A percentile compares a stretch with the other conserved stretches of the same genome.
Evolutionary conservation across 2,329 filamentous ascomycete species (phyloP).

Genomic region (Trichophyton verrucosum): DNA sequence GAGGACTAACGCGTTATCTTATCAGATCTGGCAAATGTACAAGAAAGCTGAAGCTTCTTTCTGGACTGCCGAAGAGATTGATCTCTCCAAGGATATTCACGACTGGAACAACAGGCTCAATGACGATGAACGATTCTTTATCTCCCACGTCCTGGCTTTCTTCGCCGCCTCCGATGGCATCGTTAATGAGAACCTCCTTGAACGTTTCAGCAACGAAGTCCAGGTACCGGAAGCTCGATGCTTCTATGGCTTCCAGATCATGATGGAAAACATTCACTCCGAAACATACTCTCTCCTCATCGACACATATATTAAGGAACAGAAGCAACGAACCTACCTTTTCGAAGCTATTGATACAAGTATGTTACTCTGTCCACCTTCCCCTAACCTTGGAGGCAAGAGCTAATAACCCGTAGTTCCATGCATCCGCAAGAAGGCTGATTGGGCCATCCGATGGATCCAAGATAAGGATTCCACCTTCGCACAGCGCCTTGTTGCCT

Average conservation of each 20-base stretch:
- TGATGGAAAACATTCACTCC: conserved; percentile 99
- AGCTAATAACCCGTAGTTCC: conserved; percentile 48
- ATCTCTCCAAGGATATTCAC: conserved; percentile 95
- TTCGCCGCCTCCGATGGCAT: conserved; percentile 98
- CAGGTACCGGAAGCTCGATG: conserved; percentile 96
- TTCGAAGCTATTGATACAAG: conserved; percentile 99
- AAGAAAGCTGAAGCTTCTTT: conserved; percentile 99
- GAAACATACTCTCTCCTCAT: conserved; percentile 99
- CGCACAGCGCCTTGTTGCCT: conserved; percentile 87
- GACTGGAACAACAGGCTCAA: conserved; percentile 98
- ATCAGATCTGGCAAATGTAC: conserved; percentile 99
- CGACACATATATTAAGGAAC: conserved; percentile 98
- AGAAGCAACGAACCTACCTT: conserved; percentile 80
- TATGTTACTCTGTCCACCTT: conserved; percentile 35
- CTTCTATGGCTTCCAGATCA: conserved; percentile 99
- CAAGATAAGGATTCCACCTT: conserved; percentile 87
- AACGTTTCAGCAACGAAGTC: conserved; percentile 94
- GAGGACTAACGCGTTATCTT: conserved; percentile 28
- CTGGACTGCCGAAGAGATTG: conserved; percentile 99
- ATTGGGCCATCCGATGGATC: conserved; percentile 96
- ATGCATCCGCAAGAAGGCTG: conserved; percentile 95
- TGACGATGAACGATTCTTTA: conserved; percentile 94
- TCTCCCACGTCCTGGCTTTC: conserved; percentile 97
- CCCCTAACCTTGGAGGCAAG: not conserved
- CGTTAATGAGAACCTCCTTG: conserved; percentile 97